Evolutionary conservation across 257 asterid species (phyloP).

Genomic region (Datura wrightii): DNA sequence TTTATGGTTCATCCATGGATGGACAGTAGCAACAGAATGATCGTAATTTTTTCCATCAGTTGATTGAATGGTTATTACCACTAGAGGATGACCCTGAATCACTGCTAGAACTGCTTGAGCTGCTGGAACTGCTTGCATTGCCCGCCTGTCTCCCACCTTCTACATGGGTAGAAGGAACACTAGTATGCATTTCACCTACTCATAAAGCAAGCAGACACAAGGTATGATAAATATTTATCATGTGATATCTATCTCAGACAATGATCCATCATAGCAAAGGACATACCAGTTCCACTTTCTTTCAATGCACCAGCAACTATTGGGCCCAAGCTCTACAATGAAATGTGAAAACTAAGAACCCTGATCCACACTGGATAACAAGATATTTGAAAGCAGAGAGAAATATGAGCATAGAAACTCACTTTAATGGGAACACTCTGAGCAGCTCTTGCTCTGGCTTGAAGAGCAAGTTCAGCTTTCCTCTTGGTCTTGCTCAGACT

Average conservation of each 20-base stretch:
- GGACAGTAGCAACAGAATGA: not conserved
- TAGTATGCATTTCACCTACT: conserved; percentile 15
- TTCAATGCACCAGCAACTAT: not conserved
- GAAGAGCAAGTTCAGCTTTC: conserved; percentile 57
- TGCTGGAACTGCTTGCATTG: conserved; percentile 37
- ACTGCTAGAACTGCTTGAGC: conserved; percentile 40
- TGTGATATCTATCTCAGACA: not conserved
- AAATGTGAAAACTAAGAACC: conserved; percentile 10
- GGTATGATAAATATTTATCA: not conserved
- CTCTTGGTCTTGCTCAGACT: conserved; percentile 80
- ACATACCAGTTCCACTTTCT: conserved; percentile 30
- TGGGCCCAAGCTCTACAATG: conserved; percentile 28
- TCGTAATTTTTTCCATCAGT: not conserved
- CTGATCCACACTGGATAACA: conserved; percentile 34
- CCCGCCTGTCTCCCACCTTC: conserved; percentile 29
- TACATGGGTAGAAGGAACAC: conserved; percentile 9
- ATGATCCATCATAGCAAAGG: conserved; percentile 39
- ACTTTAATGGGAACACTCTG: conserved; percentile 19
- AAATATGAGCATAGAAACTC: conserved; percentile 32
- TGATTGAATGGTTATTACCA: conserved; percentile 25
- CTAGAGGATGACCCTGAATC: conserved; percentile 41
- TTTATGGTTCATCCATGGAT: not conserved
- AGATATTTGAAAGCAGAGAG: conserved; percentile 42
- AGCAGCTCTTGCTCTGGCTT: conserved; percentile 13
- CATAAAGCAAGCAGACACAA: not conserved